A percentile compares a stretch with the other conserved stretches of the same genome.
Conservation (phyloP, 164 flowering plant genomes). For the Houttuynia cordata region DNA sequence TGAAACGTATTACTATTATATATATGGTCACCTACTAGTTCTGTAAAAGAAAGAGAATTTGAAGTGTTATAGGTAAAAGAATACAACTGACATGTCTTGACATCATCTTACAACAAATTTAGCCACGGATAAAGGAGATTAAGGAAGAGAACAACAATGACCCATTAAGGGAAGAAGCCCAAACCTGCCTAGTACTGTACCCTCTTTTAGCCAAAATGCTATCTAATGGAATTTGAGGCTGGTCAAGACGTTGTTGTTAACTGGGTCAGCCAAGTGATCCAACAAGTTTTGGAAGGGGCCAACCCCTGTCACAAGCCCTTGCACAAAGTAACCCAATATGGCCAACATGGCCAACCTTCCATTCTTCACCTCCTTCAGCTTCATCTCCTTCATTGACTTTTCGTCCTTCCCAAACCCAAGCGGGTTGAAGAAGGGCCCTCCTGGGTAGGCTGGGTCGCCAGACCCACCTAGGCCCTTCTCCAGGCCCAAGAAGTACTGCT, state of each 20-base stretch:
- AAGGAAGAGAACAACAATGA: no score
- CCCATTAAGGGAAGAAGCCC: neutral
- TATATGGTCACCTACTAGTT: slow-evolving; percentile 19
- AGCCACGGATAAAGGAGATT: neutral
- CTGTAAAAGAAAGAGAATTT: neutral
- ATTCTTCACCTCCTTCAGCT: slow-evolving; percentile 91
- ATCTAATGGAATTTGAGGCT: slow-evolving; percentile 75
- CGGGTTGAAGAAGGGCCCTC: slow-evolving; percentile 69
- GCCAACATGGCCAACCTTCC: slow-evolving; percentile 97
- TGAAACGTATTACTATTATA: no score
- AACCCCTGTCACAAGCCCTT: slow-evolving; percentile 77
- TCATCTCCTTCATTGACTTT: slow-evolving; percentile 80
- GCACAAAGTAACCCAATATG: slow-evolving; percentile 75
- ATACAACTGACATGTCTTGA: neutral
- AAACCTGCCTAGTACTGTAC: neutral
- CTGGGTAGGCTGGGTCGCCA: slow-evolving; percentile 27
- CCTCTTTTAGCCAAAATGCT: neutral
- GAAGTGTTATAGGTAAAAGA: neutral
- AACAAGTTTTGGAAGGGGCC: slow-evolving; percentile 91
- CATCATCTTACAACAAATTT: neutral
- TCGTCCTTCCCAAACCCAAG: slow-evolving; percentile 85
- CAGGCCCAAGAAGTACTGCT: slow-evolving; percentile 67
- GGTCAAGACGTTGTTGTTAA: slow-evolving; percentile 88
- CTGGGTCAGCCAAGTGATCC: slow-evolving; percentile 90
- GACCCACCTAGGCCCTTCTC: slow-evolving; percentile 68